Evolutionary conservation across 139 green algal genomes (phyloP).

Genomic region (Micromonas commoda): DNA sequence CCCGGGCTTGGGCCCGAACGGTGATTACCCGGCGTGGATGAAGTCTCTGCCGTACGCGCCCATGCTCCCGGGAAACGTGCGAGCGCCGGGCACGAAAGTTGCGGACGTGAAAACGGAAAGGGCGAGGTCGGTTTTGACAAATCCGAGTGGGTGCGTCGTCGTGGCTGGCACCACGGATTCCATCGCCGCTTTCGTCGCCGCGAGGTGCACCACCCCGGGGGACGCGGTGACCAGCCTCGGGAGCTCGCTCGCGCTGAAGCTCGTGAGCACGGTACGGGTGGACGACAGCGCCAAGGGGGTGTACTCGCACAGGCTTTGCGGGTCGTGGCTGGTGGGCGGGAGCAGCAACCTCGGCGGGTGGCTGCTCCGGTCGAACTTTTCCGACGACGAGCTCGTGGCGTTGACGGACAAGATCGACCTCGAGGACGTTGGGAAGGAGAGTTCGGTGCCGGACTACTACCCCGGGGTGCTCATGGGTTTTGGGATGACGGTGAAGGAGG

Average conservation of each 20-base stretch:
- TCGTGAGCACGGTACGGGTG: constrained; percentile 68
- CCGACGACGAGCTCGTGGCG: constrained; percentile 55
- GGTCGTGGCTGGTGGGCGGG: constrained; percentile 45
- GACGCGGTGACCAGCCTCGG: constrained; percentile 82
- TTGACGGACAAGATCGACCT: constrained; percentile 49
- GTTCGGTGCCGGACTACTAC: constrained; percentile 92
- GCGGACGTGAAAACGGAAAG: constrained; percentile 34
- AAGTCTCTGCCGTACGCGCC: constrained; percentile 23
- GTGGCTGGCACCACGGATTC: constrained; percentile 74
- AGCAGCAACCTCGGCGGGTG: constrained; percentile 84
- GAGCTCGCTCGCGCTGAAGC: constrained; percentile 86
- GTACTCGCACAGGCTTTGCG: constrained; percentile 83
- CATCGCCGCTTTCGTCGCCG: constrained; percentile 89
- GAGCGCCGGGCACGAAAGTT: constrained; percentile 57
- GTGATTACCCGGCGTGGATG: constrained; percentile 75
- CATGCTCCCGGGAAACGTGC: constrained; percentile 60
- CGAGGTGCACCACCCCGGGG: constrained; percentile 46
- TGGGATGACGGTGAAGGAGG: constrained; percentile 81
- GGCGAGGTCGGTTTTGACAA: neutral
- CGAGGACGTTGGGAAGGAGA: constrained; percentile 45
- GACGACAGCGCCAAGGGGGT: constrained; percentile 81
- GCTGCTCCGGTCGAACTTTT: constrained; percentile 74
- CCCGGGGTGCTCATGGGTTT: constrained; percentile 52
- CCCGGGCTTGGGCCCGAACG: constrained; percentile 51
- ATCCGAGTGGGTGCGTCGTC: constrained; percentile 45